Base-by-base conservation (phyloP, 2,329 filamentous ascomycete genomes). In the Dryadomyces sulphureus region DNA sequence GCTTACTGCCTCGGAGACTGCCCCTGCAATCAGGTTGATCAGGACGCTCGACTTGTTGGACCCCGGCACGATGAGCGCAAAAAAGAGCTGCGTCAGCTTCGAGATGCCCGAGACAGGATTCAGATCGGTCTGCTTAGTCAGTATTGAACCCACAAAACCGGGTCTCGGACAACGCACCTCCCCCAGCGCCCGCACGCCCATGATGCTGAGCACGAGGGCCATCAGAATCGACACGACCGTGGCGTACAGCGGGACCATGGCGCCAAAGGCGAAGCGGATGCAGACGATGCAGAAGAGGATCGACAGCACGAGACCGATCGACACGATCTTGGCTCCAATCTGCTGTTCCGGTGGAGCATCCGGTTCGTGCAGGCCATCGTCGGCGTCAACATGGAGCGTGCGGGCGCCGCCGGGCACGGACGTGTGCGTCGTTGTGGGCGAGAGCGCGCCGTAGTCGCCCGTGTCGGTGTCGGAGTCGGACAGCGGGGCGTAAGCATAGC, bases 51-150 rank as follows among this genome's bases (percentile, higher is more conserved):
- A 88, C 55, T 83, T 82, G 56, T 86, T 79, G 0, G 79, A 77
- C 46, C 82, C 70, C 0, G 92, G 89, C 2, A 93, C 88, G 35
- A 93, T 84, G 43, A 94, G 66, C 3, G 92, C 92, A 61, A 98
- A 96, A 58, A 96, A 82, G 3, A 98, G 76, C 62, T 98, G 92
- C 0, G 92, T 94, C 3, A 98, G 73, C 66, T 98, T 98, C 59
- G 84, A 90, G 62, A 96, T 98, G 30, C 92, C 92, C 1, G 86
- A 94, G 2, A 96, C 92, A 0, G 92, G 92, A 58, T 96, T 96
- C 9, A 98, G 71, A 56, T 98, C 92, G 5, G 92, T 96, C 67
- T 51, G 39, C 30, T 38, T 17, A 40, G 40, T 19, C 8, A 43
- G 24, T 16, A 25, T 12, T 12, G 32, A 7, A n/a, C 21, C 5